Conservation (phyloP, 768 basidiomycete species). For the Pleurotus citrinopileatus region DNA sequence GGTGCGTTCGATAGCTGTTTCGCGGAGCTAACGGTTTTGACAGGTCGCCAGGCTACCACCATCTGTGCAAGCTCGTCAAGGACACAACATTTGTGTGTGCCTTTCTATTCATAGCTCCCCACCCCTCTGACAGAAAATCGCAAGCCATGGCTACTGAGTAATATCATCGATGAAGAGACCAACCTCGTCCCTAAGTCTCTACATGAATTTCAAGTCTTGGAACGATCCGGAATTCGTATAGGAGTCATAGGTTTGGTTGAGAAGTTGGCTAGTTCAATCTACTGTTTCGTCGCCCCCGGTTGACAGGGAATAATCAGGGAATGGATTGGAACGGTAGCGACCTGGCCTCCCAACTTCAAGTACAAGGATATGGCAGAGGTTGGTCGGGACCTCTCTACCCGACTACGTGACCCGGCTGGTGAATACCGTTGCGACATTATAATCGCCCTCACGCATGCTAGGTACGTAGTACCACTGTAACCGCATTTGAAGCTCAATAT, state of each 20-base stretch:
- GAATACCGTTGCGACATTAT: constrained; percentile 75
- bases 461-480: constrained; percentile 37
- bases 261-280: constrained; percentile 43
- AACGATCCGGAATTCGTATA: constrained; percentile 66
- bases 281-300: background rate
- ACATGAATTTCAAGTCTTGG: constrained; percentile 61
- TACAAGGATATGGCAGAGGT: constrained; percentile 75
- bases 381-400: constrained; percentile 68
- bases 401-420: constrained; percentile 68
- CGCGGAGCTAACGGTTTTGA: background rate
- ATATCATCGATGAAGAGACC: constrained; percentile 73
- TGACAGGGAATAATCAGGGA: constrained; percentile 45
- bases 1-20: constrained; percentile 35
- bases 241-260: constrained; percentile 89
- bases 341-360: constrained; percentile 81
- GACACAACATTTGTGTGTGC: constrained; percentile 71
- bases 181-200: constrained; percentile 59
- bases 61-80: constrained; percentile 62
- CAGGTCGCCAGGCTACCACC: constrained; percentile 53
- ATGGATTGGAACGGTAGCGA: constrained; percentile 85
- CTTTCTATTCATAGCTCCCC: background rate
- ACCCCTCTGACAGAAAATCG: background rate
- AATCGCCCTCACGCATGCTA: constrained; percentile 81
- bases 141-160: constrained; percentile 89
- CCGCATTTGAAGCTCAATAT: background rate